Conservation (phyloP, 176 grass and related monocot species). For the Triticum turgidum region DNA sequence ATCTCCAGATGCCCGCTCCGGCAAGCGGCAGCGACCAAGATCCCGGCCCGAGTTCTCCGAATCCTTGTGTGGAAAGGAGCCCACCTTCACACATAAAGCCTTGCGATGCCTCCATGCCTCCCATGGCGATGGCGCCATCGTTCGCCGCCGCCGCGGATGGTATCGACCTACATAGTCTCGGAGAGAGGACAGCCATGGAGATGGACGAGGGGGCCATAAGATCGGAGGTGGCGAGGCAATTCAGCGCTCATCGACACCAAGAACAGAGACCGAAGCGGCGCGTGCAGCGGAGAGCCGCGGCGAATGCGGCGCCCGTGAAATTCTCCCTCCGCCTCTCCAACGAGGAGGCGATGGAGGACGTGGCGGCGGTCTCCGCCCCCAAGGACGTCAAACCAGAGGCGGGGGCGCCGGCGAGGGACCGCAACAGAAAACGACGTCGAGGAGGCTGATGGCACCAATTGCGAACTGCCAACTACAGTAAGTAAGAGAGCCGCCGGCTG, state of each 20-base stretch:
- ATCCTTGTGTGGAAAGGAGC: not conserved
- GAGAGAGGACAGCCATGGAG: not conserved
- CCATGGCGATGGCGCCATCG: not conserved
- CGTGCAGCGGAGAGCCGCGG: not conserved
- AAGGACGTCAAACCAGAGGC: not conserved
- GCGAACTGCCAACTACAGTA: not conserved
- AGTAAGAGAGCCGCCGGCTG: not conserved
- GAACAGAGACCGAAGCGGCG: not conserved
- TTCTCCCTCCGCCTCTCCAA: not conserved
- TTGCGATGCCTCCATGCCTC: not conserved
- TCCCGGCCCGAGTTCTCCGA: not conserved
- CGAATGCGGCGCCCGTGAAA: not conserved
- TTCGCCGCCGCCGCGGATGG: not conserved
- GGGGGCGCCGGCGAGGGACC: not conserved
- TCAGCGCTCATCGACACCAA: not conserved
- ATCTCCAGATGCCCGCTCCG: not conserved
- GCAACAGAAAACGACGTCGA: not conserved
- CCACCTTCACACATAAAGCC: too few species aligned
- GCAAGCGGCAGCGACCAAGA: not conserved
- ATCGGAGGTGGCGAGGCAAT: not conserved
- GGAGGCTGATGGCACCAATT: not conserved
- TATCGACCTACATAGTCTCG: not conserved
- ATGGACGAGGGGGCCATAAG: not conserved
- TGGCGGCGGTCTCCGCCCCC: not conserved
- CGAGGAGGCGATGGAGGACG: not conserved